These are phyloP conservation scores for Phytophthora pluvialis DNA, from an alignment of 352 stramenopile genomes.

Conservation along the genomic window DNA sequence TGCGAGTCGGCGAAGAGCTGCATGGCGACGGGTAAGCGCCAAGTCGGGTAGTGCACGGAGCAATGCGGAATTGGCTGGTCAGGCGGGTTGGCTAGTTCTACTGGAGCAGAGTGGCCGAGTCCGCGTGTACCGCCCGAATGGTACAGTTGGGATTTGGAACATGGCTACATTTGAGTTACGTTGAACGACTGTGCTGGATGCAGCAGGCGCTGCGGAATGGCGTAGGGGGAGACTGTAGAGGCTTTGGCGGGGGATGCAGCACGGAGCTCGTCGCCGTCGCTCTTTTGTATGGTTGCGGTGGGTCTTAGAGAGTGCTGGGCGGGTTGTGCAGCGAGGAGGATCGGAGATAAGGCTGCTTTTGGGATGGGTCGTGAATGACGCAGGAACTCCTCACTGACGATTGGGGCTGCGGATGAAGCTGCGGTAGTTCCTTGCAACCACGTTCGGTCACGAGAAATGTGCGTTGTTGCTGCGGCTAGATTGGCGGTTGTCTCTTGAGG, in stretches of 20 bases:
- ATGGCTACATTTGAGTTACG: not conserved
- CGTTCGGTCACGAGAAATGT: not conserved
- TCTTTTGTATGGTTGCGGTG: not conserved
- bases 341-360: slow-evolving; percentile 12
- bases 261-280: slow-evolving; percentile 9
- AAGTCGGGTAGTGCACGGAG: slow-evolving; percentile 15
- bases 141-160: too few relatives aligned
- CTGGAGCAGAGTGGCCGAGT: slow-evolving; percentile 60
- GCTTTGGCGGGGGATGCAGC: slow-evolving; percentile 13
- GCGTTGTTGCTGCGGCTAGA: not conserved
- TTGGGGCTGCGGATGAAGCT: not conserved
- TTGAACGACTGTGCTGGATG: slow-evolving; percentile 1
- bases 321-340: not conserved
- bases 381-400: slow-evolving; percentile 8
- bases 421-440: slow-evolving; percentile 8
- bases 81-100: slow-evolving; percentile 29
- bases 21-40: slow-evolving; percentile 41
- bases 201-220: slow-evolving; percentile 24
- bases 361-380: slow-evolving; percentile 11
- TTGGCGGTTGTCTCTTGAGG: not conserved
- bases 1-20: slow-evolving; percentile 80
- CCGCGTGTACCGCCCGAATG: too few relatives aligned
- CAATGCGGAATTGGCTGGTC: slow-evolving; percentile 33
- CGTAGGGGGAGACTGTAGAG: slow-evolving; percentile 31
- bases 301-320: not conserved